Conservation (phyloP, 192 early-diverging fungal species). For the Coemansia sp. region DNA sequence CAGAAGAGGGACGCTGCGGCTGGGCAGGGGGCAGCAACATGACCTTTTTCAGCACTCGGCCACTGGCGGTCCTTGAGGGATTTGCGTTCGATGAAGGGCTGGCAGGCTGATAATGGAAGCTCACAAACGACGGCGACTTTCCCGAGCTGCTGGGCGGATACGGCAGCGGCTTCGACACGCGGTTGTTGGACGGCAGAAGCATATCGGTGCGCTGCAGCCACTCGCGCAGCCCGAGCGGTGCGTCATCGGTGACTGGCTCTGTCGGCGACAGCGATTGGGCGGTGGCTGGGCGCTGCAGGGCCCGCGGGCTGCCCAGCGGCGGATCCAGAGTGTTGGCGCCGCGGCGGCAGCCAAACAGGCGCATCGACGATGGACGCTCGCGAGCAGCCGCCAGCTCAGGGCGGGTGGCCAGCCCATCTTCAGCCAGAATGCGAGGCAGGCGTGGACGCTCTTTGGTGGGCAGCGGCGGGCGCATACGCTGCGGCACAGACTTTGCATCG, state of each 20-base stretch:
- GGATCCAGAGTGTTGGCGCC: conserved; percentile 5
- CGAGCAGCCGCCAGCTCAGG: conserved; percentile 25
- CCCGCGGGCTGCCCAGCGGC: conserved; percentile 9
- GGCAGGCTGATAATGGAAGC: conserved; percentile 25
- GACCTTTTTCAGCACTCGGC: conserved; percentile 33
- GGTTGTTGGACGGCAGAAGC: conserved; percentile 32
- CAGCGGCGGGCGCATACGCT: conserved; percentile 29
- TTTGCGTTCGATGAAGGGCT: conserved; percentile 5
- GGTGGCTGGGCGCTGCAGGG: conserved; percentile 16
- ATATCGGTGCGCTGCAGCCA: conserved; percentile 51
- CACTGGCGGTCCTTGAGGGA: conserved; percentile 9
- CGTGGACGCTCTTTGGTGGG: conserved; percentile 35
- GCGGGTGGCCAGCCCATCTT: conserved; percentile 24
- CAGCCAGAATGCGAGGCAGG: conserved; percentile 30
- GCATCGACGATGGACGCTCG: conserved; percentile 38
- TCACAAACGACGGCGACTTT: conserved; percentile 29
- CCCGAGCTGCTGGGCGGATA: conserved; percentile 28
- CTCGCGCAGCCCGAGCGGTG: conserved; percentile 27
- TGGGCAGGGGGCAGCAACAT: conserved; percentile 19
- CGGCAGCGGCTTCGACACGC: conserved; percentile 24
- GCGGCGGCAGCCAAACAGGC: conserved; percentile 29
- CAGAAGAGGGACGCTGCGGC: conserved; percentile 25
- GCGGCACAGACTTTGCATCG: conserved; percentile 10
- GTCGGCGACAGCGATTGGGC: conserved; percentile 4
- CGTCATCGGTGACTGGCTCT: background rate